phyloP scores from a whole-genome alignment of 768 basidiomycete genomes.

The Calocera viscosa region DNA sequence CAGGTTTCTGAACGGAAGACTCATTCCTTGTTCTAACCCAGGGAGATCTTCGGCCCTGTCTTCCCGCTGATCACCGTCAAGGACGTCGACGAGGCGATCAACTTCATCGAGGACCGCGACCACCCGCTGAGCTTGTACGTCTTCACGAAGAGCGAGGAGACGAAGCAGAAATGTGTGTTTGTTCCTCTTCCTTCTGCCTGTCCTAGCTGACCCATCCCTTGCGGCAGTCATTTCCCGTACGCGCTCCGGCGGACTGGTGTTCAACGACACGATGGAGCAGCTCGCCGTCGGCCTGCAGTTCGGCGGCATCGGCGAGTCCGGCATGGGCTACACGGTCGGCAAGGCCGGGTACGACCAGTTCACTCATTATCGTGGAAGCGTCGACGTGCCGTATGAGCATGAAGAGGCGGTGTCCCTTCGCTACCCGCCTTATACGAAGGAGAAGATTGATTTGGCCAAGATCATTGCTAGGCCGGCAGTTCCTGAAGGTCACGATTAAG shows the following conservation, averaged over 20 bases:
- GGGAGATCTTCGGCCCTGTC: conserved; percentile 32
- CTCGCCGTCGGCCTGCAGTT: conserved; percentile 14
- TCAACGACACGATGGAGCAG: conserved; percentile 42
- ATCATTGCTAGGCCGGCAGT: background rate
- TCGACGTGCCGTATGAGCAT: background rate
- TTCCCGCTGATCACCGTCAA: conserved; percentile 39
- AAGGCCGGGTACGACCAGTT: background rate
- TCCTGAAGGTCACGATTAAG: background rate
- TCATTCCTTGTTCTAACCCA: background rate
- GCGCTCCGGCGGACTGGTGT: conserved; percentile 53
- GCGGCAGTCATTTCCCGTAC: conserved; percentile 35
- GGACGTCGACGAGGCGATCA: conserved; percentile 49
- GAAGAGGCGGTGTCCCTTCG: conserved; percentile 4
- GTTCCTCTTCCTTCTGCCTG: background rate
- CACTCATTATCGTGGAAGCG: background rate
- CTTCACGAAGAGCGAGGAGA: conserved; percentile 41
- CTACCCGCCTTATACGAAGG: background rate
- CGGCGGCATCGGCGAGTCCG: conserved; percentile 14
- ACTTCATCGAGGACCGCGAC: conserved; percentile 46
- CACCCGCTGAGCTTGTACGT: conserved; percentile 51
- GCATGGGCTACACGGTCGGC: conserved; percentile 3
- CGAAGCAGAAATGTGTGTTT: conserved; percentile 21
- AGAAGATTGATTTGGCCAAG: background rate
- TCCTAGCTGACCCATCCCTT: background rate
- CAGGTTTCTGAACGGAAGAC: background rate